Conservation (phyloP, 2,329 filamentous ascomycete genomes). For the Blastomyces gilchristii region DNA sequence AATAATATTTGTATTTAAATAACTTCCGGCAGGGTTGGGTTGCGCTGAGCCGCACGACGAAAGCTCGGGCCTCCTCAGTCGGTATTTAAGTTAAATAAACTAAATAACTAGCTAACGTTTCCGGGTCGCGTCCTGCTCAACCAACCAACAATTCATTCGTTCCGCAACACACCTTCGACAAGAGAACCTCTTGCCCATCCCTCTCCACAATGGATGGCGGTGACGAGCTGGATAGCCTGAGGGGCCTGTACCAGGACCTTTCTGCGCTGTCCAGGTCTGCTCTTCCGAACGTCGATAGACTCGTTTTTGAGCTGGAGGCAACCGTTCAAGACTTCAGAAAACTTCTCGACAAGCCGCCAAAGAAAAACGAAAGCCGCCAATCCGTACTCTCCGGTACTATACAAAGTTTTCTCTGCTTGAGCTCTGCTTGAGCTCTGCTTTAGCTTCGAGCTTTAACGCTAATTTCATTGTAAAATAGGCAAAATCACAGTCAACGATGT, state of each 20-base stretch:
- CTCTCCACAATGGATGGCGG: slow-evolving; percentile 54
- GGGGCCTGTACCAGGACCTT: slow-evolving; percentile 78
- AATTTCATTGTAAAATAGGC: slow-evolving; percentile 40
- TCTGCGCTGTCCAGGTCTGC: slow-evolving; percentile 62
- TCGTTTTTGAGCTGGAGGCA: slow-evolving; percentile 54
- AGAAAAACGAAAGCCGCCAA: slow-evolving; percentile 65
- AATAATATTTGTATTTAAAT: not conserved
- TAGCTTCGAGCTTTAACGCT: not conserved
- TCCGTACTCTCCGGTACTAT: slow-evolving; percentile 55
- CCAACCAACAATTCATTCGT: not conserved
- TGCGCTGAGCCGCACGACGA: not conserved
- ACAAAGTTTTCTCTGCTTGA: not conserved
- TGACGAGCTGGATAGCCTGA: slow-evolving; percentile 64
- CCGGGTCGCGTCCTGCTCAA: not conserved
- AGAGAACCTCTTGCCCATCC: not conserved
- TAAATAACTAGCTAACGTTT: not conserved
- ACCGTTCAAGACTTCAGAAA: slow-evolving; percentile 58
- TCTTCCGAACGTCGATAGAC: slow-evolving; percentile 58
- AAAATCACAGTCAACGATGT: slow-evolving; percentile 62
- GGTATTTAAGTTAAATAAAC: too few species aligned
- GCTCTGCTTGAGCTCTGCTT: slow-evolving; percentile 2
- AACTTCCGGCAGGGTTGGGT: not conserved
- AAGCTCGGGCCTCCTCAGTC: not conserved
- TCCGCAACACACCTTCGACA: not conserved
- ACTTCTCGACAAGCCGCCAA: slow-evolving; percentile 63